phyloP scores from a whole-genome alignment of 225 moss, liverwort and hornwort genomes.

The Marchantia polymorpha region DNA sequence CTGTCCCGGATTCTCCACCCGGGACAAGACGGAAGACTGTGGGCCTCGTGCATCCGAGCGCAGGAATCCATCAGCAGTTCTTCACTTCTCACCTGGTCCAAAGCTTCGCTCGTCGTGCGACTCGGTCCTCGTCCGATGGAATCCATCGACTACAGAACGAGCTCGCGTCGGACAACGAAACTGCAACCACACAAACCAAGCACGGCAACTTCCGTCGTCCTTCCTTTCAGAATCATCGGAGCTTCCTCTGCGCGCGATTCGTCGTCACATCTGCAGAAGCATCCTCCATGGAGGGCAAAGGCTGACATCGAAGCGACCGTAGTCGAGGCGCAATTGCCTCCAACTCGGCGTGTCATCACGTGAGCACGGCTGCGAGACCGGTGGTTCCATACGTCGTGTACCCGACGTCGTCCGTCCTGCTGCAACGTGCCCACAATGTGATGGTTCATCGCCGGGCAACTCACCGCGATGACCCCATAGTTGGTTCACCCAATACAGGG shows the following conservation, averaged over 20 bases:
- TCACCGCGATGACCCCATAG: background rate
- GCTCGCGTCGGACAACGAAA: background rate
- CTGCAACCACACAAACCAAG: too few relatives aligned
- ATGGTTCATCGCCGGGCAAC: background rate
- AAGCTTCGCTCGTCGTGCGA: background rate
- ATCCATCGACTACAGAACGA: too few relatives aligned
- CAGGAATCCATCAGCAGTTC: background rate
- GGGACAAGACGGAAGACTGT: too few relatives aligned
- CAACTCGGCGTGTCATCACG: background rate
- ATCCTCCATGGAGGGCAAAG: background rate
- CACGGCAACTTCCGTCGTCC: background rate
- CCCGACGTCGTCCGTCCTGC: background rate
- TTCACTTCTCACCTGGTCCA: background rate
- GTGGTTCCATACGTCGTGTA: background rate
- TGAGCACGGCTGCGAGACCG: background rate
- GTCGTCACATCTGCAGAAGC: background rate
- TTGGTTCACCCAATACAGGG: background rate
- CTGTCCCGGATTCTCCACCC: too few relatives aligned
- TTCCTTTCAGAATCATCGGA: background rate
- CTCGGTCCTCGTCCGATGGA: background rate
- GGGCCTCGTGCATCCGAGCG: background rate
- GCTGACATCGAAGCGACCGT: background rate
- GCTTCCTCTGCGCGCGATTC: background rate
- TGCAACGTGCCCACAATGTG: background rate
- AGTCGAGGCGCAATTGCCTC: background rate